Base-by-base conservation (phyloP, 1,284 basidiomycete species). In the Moesziomyces parantarcticus region DNA sequence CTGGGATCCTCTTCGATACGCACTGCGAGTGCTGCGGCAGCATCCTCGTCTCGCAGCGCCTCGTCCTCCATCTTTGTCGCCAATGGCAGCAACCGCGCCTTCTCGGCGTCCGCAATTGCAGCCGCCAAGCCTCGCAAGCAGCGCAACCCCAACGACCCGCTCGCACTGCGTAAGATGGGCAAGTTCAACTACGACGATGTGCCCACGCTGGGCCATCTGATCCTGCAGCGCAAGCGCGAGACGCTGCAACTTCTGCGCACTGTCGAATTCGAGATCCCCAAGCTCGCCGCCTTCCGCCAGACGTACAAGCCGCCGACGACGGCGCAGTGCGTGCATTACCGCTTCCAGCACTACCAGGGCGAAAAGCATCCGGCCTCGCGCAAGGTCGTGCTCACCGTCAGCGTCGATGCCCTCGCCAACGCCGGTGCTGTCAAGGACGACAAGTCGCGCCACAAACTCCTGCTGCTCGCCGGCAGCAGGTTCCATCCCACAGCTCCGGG, bases 321-420 rank as follows among this genome's bases (percentile, higher is more conserved):
- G 0, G 11, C 49, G 4, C 44, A 76, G 16, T 59, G 80, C 34
- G 56, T 83, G 18, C 54, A 67, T 64, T 78, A 80, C 69, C 62
- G 82, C 18, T 79, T 82, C 60, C 76, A 79, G 60, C 84, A 85
- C 71, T 84, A 81, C 56, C 83, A 85, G 53, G 85, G 84, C 45
- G 81, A 85, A 45, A 55, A 54, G 11, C 84, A 85, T 67, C 84
- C 85, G 3, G 82, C 73, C 11, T 74, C 79, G 20, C 77, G 82
- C 42, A 85, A 85, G 61, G 80, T 83, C 21, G 78, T 82, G 32
- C 69, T 85, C 39, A 69, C 64, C 13, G 69, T 84, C 39, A 43
- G 66, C 50, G 56, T 84, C 21, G 36, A 62, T 1, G 64, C 76
- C n/a, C 76, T 85, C 10, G 71, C 71, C 51, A 49, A 56, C 21